Conservation (phyloP, 257 asterid genomes). For the Solanum paucissectum region DNA sequence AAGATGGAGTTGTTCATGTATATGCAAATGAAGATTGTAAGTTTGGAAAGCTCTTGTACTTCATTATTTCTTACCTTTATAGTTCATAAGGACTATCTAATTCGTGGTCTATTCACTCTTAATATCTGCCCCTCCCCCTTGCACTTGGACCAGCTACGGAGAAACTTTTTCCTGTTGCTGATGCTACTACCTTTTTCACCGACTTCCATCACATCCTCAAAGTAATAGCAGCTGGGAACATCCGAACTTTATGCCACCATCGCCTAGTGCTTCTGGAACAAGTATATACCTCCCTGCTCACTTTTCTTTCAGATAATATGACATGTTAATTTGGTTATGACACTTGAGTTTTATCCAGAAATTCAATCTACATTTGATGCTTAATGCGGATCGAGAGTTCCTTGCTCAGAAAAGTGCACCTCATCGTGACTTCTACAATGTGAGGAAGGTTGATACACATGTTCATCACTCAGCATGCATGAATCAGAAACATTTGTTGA, state of each 20-base stretch:
- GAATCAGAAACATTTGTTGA: conserved; percentile 94
- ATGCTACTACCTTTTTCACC: conserved; percentile 89
- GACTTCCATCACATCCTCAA: conserved; percentile 92
- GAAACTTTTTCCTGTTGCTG: conserved; percentile 81
- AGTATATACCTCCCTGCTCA: conserved; percentile 21
- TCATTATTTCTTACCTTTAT: background rate
- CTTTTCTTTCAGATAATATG: conserved; percentile 1
- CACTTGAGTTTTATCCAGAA: conserved; percentile 37
- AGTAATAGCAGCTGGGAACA: conserved; percentile 91
- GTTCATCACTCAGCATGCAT: conserved; percentile 99
- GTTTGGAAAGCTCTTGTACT: conserved; percentile 11
- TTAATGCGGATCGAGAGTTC: conserved; percentile 95
- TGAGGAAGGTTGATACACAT: conserved; percentile 95
- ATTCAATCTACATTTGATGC: conserved; percentile 98
- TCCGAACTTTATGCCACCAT: conserved; percentile 87
- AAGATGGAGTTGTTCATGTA: conserved; percentile 92
- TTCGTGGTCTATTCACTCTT: background rate
- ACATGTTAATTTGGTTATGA: background rate
- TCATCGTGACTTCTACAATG: conserved; percentile 95
- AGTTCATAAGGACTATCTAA: background rate
- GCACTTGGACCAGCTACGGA: conserved; percentile 55
- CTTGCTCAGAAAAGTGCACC: conserved; percentile 99
- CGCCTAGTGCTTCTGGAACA: conserved; percentile 90
- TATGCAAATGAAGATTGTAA: conserved; percentile 79
- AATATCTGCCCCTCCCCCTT: conserved; percentile 1